Evolutionary conservation across 2,329 filamentous ascomycete genomes (phyloP).

Genomic region (Neofusicoccum parvum): DNA sequence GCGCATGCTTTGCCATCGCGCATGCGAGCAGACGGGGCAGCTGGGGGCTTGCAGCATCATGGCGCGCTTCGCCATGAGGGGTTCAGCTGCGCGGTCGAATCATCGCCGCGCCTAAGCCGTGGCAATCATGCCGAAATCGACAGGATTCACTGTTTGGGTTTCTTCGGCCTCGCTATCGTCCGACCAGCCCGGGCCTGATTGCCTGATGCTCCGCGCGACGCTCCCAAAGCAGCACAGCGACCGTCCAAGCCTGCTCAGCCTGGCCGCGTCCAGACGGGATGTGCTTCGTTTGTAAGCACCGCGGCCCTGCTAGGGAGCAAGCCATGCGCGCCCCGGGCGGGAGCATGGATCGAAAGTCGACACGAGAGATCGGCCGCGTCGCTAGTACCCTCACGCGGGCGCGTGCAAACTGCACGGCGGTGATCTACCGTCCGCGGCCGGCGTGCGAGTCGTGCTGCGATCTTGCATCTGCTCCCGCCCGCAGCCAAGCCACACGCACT

Average conservation of each 20-base stretch:
- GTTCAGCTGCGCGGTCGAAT: conserved; percentile 9
- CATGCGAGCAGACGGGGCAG: background rate
- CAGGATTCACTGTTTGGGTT: conserved; percentile 13
- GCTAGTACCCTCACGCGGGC: background rate
- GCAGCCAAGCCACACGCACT: conserved; percentile 3
- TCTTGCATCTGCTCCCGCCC: conserved; percentile 20
- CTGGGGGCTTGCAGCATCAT: conserved; percentile 6
- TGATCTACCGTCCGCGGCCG: conserved; percentile 18
- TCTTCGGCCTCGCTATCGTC: background rate
- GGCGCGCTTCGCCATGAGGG: conserved; percentile 8
- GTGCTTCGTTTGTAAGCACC: background rate
- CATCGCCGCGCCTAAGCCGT: background rate
- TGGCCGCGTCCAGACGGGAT: background rate
- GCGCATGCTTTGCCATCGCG: conserved; percentile 6
- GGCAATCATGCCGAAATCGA: background rate
- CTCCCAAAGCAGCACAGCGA: conserved; percentile 13
- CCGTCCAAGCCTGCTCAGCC: conserved; percentile 8
- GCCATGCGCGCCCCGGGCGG: background rate
- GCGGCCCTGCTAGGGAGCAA: background rate
- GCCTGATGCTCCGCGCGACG: conserved; percentile 11
- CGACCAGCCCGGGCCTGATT: background rate
- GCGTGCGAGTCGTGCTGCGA: conserved; percentile 17
- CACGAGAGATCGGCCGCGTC: conserved; percentile 16
- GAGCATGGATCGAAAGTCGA: conserved; percentile 15
- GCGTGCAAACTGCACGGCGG: conserved; percentile 17